These are phyloP conservation scores for Scutellaria baicalensis DNA, from an alignment of 257 asterid species.

Conservation along the genomic window DNA sequence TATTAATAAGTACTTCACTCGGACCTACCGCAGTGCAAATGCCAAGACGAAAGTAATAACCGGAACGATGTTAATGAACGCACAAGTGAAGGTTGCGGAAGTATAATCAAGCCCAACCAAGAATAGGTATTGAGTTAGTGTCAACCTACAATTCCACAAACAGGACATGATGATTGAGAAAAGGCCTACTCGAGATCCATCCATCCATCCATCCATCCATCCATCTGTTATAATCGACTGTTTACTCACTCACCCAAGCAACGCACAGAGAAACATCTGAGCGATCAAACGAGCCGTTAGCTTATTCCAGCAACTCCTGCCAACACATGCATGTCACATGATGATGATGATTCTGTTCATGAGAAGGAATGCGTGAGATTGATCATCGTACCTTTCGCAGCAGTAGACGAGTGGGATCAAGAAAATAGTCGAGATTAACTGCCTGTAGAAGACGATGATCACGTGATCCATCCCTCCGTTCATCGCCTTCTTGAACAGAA, in stretches of 20 bases:
- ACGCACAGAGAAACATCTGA: slow-evolving; percentile 47
- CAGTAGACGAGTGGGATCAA: slow-evolving; percentile 54
- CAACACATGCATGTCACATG: not conserved
- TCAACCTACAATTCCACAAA: slow-evolving; percentile 39
- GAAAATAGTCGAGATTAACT: slow-evolving; percentile 30
- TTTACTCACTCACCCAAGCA: slow-evolving; percentile 47
- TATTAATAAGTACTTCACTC: too few relatives aligned
- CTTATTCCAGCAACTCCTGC: slow-evolving; percentile 50
- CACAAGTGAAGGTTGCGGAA: slow-evolving; percentile 64
- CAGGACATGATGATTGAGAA: not conserved
- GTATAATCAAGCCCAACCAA: slow-evolving; percentile 68
- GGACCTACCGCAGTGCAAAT: slow-evolving; percentile 44
- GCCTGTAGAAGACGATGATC: slow-evolving; percentile 44
- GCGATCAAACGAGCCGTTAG: slow-evolving; percentile 41
- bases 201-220: too few relatives aligned
- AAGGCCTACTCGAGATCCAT: too few relatives aligned
- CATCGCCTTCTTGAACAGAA: slow-evolving; percentile 45
- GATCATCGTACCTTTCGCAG: slow-evolving; percentile 45
- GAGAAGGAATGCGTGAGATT: too few relatives aligned
- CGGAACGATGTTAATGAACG: slow-evolving; percentile 70
- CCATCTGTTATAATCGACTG: too few relatives aligned
- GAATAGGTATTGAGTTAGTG: slow-evolving; percentile 59
- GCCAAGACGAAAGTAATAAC: slow-evolving; percentile 61
- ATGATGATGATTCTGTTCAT: too few relatives aligned
- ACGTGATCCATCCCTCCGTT: slow-evolving; percentile 37